Percentiles rank a stretch among this genome's conserved stretches.
phyloP scores from a whole-genome alignment of 495 filamentous ascomycete species.

The Penicillium waksmanii region DNA sequence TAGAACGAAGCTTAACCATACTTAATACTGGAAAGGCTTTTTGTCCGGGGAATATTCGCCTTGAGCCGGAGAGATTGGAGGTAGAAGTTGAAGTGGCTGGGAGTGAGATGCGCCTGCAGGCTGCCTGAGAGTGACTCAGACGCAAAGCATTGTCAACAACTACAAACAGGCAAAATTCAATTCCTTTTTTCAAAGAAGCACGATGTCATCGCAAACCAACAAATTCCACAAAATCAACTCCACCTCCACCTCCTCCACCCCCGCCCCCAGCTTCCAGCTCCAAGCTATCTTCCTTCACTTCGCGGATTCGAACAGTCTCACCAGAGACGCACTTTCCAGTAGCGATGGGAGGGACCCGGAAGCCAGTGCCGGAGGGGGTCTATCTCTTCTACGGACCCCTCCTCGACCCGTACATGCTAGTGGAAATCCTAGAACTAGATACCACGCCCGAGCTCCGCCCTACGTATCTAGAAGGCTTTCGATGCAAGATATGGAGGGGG shows the following conservation, averaged over 20 bases:
- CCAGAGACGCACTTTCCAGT: not conserved
- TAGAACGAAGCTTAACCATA: conserved; percentile 4
- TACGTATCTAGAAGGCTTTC: conserved; percentile 21
- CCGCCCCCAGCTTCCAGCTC: conserved; percentile 4
- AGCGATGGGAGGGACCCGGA: not conserved
- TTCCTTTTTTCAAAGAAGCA: not conserved
- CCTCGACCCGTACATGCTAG: conserved; percentile 21
- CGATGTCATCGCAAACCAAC: not conserved
- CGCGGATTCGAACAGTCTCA: not conserved
- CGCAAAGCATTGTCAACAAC: not conserved
- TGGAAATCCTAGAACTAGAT: conserved; percentile 20
- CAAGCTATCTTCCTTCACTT: not conserved
- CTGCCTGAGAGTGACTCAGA: not conserved
- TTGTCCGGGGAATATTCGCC: not conserved
- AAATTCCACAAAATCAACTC: not conserved
- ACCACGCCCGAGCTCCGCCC: conserved; percentile 12
- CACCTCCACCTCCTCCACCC: conserved; percentile 17
- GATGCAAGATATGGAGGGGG: conserved; percentile 26
- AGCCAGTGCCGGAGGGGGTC: conserved; percentile 6
- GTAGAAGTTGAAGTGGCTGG: no score
- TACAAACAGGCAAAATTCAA: not conserved
- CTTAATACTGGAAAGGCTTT: not conserved
- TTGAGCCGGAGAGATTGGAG: not conserved
- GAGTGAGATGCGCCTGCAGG: no score
- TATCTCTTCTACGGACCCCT: conserved; percentile 40